Evolutionary conservation across 2,329 filamentous ascomycete genomes (phyloP).

Genomic region (Simplicillium aogashimaense): DNA sequence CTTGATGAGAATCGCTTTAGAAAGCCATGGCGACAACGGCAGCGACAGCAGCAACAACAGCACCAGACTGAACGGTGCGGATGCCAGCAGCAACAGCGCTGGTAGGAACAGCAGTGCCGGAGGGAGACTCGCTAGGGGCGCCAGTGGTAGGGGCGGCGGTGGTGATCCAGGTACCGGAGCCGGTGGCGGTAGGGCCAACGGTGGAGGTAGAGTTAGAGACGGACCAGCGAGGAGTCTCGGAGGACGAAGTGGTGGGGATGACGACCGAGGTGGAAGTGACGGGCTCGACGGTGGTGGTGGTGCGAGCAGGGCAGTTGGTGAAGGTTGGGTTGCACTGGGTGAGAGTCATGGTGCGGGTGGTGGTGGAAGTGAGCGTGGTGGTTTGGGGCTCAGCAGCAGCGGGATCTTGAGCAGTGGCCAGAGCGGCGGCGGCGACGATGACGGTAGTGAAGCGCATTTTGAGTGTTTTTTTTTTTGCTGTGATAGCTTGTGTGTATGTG

Average conservation of each 20-base stretch:
- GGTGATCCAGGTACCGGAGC: slow-evolving; percentile 14
- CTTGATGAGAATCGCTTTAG: not conserved
- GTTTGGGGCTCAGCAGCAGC: slow-evolving; percentile 19
- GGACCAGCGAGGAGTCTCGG: slow-evolving; percentile 14
- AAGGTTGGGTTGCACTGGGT: slow-evolving; percentile 34
- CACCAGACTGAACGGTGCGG: slow-evolving; percentile 27
- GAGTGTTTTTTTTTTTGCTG: slow-evolving; percentile 10
- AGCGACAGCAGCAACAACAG: slow-evolving; percentile 25
- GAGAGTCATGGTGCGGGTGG: slow-evolving; percentile 33
- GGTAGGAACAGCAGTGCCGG: slow-evolving; percentile 5
- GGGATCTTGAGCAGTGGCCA: slow-evolving; percentile 25
- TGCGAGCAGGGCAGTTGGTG: slow-evolving; percentile 30
- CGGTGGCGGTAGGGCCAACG: slow-evolving; percentile 12
- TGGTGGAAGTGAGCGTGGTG: slow-evolving; percentile 32
- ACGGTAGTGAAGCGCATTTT: slow-evolving; percentile 37
- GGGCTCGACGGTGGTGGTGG: slow-evolving; percentile 12
- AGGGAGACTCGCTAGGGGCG: not conserved
- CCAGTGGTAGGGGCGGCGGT: slow-evolving; percentile 5
- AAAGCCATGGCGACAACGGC: slow-evolving; percentile 2
- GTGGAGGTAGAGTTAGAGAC: slow-evolving; percentile 22
- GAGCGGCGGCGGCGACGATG: slow-evolving; percentile 29
- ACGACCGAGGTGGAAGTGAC: slow-evolving; percentile 11
- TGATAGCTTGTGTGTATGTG: not conserved
- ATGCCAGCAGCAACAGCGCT: slow-evolving; percentile 22
- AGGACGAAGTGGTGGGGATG: slow-evolving; percentile 13